phyloP scores from a whole-genome alignment of 345 rosid species.

The Eucalyptus leucophloia region DNA sequence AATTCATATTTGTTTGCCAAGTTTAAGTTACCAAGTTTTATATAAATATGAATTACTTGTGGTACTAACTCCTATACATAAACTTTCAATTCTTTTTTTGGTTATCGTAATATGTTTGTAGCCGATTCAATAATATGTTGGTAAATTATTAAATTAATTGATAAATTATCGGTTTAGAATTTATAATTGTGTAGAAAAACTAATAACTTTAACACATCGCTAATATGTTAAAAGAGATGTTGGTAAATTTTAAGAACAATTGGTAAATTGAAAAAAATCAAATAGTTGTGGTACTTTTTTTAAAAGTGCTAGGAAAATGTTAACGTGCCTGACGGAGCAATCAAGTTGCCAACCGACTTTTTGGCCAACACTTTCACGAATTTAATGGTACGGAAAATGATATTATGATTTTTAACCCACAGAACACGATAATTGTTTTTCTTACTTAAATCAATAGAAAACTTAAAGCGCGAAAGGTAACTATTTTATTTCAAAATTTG shows the following conservation, averaged over 20 bases:
- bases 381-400: background rate
- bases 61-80: rapidly evolving
- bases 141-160: background rate
- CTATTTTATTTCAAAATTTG: too few species aligned
- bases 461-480: rapidly evolving
- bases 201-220: background rate
- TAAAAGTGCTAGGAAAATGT: background rate
- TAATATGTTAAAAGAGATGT: background rate
- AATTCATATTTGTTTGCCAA: background rate
- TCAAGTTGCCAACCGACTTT: background rate
- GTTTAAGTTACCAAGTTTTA: background rate
- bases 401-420: background rate
- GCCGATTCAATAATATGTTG: background rate
- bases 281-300: background rate
- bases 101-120: background rate
- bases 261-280: background rate
- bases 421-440: background rate
- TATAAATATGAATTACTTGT: background rate
- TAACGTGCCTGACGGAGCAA: background rate
- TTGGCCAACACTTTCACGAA: background rate
- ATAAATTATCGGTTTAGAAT: background rate
- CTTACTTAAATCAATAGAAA: background rate
- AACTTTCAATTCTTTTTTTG: background rate
- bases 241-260: background rate
- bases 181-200: background rate